Evolutionary conservation across 805 yeast species (phyloP).

Genomic region (Kluyveromyces siamensis): DNA sequence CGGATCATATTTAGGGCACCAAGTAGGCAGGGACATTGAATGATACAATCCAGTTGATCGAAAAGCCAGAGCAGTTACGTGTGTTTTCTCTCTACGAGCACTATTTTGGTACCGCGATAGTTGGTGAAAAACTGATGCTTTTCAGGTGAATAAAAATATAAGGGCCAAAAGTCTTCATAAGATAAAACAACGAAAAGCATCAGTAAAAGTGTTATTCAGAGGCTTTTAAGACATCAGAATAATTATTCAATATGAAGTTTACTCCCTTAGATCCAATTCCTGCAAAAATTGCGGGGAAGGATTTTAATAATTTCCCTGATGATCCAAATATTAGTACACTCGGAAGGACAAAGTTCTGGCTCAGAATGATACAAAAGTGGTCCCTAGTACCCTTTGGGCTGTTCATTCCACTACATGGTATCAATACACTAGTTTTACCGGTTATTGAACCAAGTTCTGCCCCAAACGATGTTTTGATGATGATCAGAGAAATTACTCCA

Average conservation of each 20-base stretch:
- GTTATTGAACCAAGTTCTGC: slow-evolving; percentile 12
- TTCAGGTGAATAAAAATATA: too few relatives aligned
- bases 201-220: background rate
- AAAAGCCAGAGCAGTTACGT: too few relatives aligned
- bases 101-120: too few relatives aligned
- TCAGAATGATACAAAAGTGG: slow-evolving; percentile 15
- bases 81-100: too few relatives aligned
- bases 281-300: slow-evolving; percentile 4
- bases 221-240: background rate
- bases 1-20: slow-evolving; percentile 25
- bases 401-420: slow-evolving; percentile 20
- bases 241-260: background rate
- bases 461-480: slow-evolving; percentile 21
- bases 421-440: slow-evolving; percentile 16
- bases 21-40: slow-evolving; percentile 16
- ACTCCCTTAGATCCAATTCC: slow-evolving; percentile 5
- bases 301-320: slow-evolving; percentile 2
- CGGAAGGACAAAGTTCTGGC: background rate
- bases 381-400: slow-evolving; percentile 16
- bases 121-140: background rate
- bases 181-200: background rate
- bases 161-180: background rate
- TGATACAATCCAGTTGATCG: background rate
- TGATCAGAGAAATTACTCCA: slow-evolving; percentile 18
- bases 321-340: background rate